Evolutionary conservation across 2,329 filamentous ascomycete genomes (phyloP), one percentile per base, ranked within the genome.

Genomic region (Aspergillus sp.): DNA sequence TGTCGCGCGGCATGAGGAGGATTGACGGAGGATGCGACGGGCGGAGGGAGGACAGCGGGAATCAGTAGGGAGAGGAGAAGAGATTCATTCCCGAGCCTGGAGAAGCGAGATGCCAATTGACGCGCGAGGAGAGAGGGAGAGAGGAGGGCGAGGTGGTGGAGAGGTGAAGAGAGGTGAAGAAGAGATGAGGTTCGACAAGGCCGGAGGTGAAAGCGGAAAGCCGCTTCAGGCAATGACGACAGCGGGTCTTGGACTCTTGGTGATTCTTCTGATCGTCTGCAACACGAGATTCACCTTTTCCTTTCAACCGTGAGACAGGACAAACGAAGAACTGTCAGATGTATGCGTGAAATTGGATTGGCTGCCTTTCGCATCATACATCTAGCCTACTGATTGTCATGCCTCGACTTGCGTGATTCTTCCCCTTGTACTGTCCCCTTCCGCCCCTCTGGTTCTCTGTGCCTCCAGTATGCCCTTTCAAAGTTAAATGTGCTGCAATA

Each of bases 1-100:
- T 69, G 50, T 75, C 75, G 56, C 74, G 71, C 61, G 65, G 58
- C 69, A 75, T 74, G 52, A 20, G 10, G 36, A 40, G 11, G 40
- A 19, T 19, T 42, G n/a, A n/a, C n/a, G n/a, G n/a, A n/a, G n/a
- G n/a, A n/a, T n/a, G 40, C 19, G 40, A 42, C 16, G 19, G 16
- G 52, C 60, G 57, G 56, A 49, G 53, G 56, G 51, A 32, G 49
- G 45, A n/a, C 23, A 49, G n/a, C 19, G 46, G 23, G 29, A 45
- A 16, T 17, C 17, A 25, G 17, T n/a, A 47, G 45, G 31, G 51
- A 40, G 50, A 51, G 21, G 40, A 43, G 45, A 14, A 16, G 36
- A 55, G 38, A 55, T 46, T 40, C 55, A 60, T 59, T 52, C 49
- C 55, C 55, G 45, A 40, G 52, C 29, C 52, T 13, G 21, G 32